Base-by-base conservation (phyloP, 148 eudicot species). In the Rhododendron griersonianum region DNA sequence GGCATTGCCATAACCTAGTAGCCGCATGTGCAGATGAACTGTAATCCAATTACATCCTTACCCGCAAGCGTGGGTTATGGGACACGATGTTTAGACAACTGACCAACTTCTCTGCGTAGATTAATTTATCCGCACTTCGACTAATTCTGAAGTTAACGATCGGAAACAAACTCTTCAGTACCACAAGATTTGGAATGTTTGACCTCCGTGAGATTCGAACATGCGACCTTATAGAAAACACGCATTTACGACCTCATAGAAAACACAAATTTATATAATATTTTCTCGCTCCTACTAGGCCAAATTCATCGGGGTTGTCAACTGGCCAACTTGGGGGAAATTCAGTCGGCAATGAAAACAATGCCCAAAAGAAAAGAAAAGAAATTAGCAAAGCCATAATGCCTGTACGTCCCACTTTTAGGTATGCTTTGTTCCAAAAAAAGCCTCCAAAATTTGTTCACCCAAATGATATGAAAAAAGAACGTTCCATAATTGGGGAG, bases 101-200 rank as follows among this genome's bases (percentile, higher is more conserved):
- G 23, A 11, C 63, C 63, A 57, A 5, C 19, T 55, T 55, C 61
- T 3, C 14, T 15, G 16, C 13, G 3, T 4, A 16, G 7, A 18
- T 7, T 18, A 15, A 55, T 0, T 18, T 18, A 2, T 1, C 4
- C 23, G 0, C 4, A 16, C 3, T 0, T 18, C 7, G 9, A 59
- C 0, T 59, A 59, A 59, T 59, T 59, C 19, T 14, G 2, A 57
- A 57, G 7, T 59, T 59, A 19, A 5, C 3, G 14, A 57, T 1
- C 9, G 0, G 2, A 0, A 0, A 6, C 2, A 59, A 21, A 19
- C 9, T 6, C 8, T 59, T 7, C 1, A 19, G 2, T 21, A 7
- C 1, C 0, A 2, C 25, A 19, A 59, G 65, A 0, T 21, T 59
- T 19, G 16, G 0, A 59, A 59, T 21, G 3, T 59, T 21, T 57